Evolutionary conservation across 495 filamentous ascomycete species (phyloP), one percentile per base, ranked within the genome.

Genomic region (Bryoglossum gracile): DNA sequence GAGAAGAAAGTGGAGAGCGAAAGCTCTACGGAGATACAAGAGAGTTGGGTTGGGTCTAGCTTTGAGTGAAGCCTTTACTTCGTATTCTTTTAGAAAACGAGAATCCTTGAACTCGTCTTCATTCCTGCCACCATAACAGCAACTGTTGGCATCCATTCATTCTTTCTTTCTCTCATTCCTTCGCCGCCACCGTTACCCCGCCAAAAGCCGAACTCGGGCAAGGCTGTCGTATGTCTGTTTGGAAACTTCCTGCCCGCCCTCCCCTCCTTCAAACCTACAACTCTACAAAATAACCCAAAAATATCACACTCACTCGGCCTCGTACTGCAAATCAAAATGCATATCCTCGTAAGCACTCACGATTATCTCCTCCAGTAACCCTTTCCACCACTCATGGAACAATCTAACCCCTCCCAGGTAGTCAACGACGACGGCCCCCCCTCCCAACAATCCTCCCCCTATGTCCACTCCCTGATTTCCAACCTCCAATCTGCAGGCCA

Each of bases 361-460:
- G 3, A 21, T 16, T 14, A 26, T 34, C 11, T 11, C n/a, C n/a
- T n/a, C n/a, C n/a, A n/a, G n/a, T n/a, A n/a, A n/a, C n/a, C n/a
- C n/a, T 3, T n/a, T 14, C 14, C 1, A n/a, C 43, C 67, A 71
- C 58, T 65, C 70, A 50, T 68, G 68, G 45, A 35, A 33, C 73
- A 86, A 18, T 76, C 75, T 30, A 95, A 96, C 75, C 87, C 68
- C 88, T 2, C 19, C 6, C 37, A 88, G 84, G 74, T 90, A 21
- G 78, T 78, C 19, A 98, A 98, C 74, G 92, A 98, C 69, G 92
- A 98, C 72, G 92, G 92, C 16, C 92, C 92, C 33, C 92, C 92
- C 54, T 94, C 86, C 24, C 78, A 84, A 43, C 78, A 88, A 61
- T 91, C 89, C 25, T 95, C 89, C 1, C 92, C 92, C 3, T 97